Conservation (phyloP, 192 early-diverging fungal species). For the Oehlia diaphana region DNA sequence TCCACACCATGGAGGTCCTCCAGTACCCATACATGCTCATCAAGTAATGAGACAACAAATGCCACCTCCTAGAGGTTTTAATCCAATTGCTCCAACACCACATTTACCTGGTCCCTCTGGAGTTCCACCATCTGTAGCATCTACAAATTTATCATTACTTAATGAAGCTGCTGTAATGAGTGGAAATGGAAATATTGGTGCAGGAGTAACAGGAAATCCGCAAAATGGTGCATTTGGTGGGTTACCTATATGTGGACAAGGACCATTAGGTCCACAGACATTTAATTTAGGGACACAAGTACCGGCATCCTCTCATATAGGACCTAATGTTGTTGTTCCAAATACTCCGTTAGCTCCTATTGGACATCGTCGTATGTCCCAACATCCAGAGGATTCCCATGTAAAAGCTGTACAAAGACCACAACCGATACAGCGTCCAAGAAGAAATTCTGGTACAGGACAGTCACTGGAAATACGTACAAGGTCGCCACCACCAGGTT, state of each 20-base stretch:
- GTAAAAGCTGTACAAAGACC: conserved; percentile 45
- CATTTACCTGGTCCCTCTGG: conserved; percentile 24
- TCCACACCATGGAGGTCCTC: conserved; percentile 26
- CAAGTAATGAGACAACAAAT: conserved; percentile 24
- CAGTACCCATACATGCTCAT: conserved; percentile 26
- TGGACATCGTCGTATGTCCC: conserved; percentile 44
- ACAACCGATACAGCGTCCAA: conserved; percentile 42
- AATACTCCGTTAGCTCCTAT: conserved; percentile 45
- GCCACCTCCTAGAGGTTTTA: conserved; percentile 25
- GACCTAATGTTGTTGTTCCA: conserved; percentile 32
- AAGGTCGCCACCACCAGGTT: conserved; percentile 28
- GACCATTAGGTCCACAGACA: conserved; percentile 23
- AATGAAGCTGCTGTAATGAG: conserved; percentile 25
- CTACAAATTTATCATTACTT: conserved; percentile 24
- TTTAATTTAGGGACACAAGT: conserved; percentile 30
- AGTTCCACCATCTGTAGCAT: conserved; percentile 20
- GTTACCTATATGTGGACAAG: conserved; percentile 27
- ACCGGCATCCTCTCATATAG: conserved; percentile 37
- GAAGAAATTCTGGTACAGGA: conserved; percentile 11
- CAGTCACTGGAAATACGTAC: not conserved
- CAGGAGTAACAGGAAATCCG: conserved; percentile 14
- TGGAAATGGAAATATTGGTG: conserved; percentile 9
- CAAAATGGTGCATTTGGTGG: conserved; percentile 32
- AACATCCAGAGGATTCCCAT: conserved; percentile 37
- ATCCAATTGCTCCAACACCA: conserved; percentile 17